A percentile compares a stretch with the other conserved stretches of the same genome.
These are phyloP conservation scores for Boechera retrofracta DNA, from an alignment of 345 rosid species.

Conservation along the genomic window DNA sequence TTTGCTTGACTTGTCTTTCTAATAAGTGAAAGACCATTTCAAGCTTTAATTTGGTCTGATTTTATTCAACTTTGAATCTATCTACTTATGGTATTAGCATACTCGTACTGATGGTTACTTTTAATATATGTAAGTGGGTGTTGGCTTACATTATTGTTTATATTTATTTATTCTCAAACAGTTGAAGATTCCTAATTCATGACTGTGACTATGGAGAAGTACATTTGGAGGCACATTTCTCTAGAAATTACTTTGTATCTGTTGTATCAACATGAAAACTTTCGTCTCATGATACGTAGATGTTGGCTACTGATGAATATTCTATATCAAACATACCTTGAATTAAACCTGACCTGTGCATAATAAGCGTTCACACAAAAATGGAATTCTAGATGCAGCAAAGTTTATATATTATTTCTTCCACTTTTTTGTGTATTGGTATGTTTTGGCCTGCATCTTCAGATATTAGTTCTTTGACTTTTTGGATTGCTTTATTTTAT, in stretches of 20 bases:
- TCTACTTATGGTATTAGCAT: constrained; percentile 3
- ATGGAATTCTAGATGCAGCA: background rate
- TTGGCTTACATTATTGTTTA: background rate
- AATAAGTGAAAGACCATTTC: background rate
- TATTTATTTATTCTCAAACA: background rate
- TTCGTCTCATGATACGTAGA: constrained; percentile 9
- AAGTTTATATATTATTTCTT: background rate
- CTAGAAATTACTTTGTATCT: background rate
- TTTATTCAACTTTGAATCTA: constrained; percentile 18
- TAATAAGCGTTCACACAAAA: background rate
- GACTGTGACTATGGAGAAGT: background rate
- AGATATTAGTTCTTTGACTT: background rate
- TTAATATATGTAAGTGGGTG: constrained; percentile 2
- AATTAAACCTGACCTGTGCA: background rate
- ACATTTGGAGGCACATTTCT: constrained; percentile 20
- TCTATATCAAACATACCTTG: background rate
- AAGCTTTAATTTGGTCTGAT: background rate
- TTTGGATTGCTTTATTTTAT: background rate
- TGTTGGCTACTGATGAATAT: constrained; percentile 11
- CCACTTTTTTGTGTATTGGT: background rate
- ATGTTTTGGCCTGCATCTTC: background rate
- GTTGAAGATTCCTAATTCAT: background rate
- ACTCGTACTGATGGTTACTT: constrained; percentile 4
- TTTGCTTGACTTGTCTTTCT: background rate
- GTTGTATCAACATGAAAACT: constrained; percentile 2